These are phyloP conservation scores for Blastomyces percursus DNA, from an alignment of 2,329 filamentous ascomycete genomes.

Conservation along the genomic window DNA sequence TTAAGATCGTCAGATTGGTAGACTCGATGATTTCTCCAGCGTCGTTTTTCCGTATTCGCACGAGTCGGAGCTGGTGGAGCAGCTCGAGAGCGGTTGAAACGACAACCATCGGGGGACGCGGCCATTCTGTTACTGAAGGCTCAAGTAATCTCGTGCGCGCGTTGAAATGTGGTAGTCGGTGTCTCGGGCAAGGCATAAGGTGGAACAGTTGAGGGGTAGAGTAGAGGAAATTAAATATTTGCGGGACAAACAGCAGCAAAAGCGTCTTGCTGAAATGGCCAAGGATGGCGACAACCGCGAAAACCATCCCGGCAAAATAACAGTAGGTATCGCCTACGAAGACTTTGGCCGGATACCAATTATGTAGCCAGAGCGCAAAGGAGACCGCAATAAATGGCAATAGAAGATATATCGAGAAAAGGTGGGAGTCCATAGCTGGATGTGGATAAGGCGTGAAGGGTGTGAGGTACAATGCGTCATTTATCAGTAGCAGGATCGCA, in stretches of 20 bases:
- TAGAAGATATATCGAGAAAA: conserved; percentile 91
- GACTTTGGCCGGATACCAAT: conserved; percentile 89
- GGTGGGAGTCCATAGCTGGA: conserved; percentile 86
- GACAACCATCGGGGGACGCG: conserved; percentile 54
- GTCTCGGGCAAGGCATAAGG: conserved; percentile 80
- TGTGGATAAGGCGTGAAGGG: conserved; percentile 70
- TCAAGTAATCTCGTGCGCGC: conserved; percentile 73
- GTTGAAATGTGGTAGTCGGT: conserved; percentile 84
- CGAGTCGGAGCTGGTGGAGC: conserved; percentile 55
- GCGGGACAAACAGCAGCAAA: conserved; percentile 77
- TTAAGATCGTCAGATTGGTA: conserved; percentile 85
- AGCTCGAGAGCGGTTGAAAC: conserved; percentile 56
- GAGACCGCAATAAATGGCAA: conserved; percentile 92
- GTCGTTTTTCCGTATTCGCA: conserved; percentile 57
- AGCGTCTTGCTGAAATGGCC: conserved; percentile 98
- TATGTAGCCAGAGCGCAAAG: conserved; percentile 73
- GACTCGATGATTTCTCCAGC: conserved; percentile 64
- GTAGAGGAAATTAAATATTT: conserved; percentile 95
- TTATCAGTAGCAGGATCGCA: conserved; percentile 68
- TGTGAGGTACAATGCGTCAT: conserved; percentile 75
- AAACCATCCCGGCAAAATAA: conserved; percentile 99
- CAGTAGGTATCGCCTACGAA: conserved; percentile 99
- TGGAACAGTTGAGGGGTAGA: conserved; percentile 85
- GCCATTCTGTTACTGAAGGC: conserved; percentile 71
- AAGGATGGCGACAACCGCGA: conserved; percentile 90